These are phyloP conservation scores for Penicillium sp. DNA, from an alignment of 2,329 filamentous ascomycete species.

Conservation along the genomic window DNA sequence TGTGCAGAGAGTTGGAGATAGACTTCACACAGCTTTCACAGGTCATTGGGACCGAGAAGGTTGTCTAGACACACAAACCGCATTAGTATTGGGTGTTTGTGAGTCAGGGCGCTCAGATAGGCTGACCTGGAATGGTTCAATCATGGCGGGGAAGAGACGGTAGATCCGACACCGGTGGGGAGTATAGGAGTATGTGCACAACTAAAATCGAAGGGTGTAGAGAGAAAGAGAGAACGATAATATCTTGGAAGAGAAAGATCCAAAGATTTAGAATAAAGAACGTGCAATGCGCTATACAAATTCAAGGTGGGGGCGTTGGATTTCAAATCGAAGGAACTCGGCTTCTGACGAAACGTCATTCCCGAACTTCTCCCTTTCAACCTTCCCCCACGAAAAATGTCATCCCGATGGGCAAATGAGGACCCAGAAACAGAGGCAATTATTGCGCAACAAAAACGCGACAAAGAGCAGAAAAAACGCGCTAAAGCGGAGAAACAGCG, in stretches of 20 bases:
- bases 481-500: slow-evolving; percentile 78
- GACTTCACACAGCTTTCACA: slow-evolving; percentile 87
- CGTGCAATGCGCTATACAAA: slow-evolving; percentile 1
- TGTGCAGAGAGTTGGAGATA: slow-evolving; percentile 74
- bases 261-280: background rate
- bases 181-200: background rate
- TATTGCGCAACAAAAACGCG: slow-evolving; percentile 64
- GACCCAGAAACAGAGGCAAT: slow-evolving; percentile 76
- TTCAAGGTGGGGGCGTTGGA: slow-evolving; percentile 25
- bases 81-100: slow-evolving; percentile 17
- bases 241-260: background rate
- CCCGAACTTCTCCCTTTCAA: slow-evolving; percentile 10
- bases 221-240: background rate
- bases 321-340: slow-evolving; percentile 35
- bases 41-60: slow-evolving; percentile 91
- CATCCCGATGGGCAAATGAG: slow-evolving; percentile 83
- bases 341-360: slow-evolving; percentile 26
- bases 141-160: slow-evolving; percentile 32
- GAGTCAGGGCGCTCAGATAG: background rate
- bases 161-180: slow-evolving; percentile 10
- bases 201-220: background rate
- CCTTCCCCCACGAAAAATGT: slow-evolving; percentile 47
- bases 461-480: slow-evolving; percentile 87
- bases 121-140: slow-evolving; percentile 48
- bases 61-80: slow-evolving; percentile 59